These are phyloP conservation scores for Komagataella pseudopastoris DNA, from an alignment of 805 yeast species.

Conservation along the genomic window DNA sequence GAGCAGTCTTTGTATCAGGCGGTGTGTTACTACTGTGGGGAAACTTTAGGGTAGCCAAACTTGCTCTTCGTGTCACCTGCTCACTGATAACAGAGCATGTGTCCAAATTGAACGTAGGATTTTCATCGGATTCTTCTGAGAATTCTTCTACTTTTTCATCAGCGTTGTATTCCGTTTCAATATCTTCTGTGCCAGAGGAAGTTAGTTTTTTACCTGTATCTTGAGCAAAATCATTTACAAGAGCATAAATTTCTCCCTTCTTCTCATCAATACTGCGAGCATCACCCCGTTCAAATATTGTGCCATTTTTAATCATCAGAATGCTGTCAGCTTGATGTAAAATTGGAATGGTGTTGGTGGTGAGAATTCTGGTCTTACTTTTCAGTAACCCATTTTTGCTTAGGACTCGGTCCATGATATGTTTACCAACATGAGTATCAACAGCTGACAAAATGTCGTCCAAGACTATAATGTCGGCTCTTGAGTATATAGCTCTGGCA, in stretches of 20 bases:
- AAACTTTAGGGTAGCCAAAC: slow-evolving; percentile 9
- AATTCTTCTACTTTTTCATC: neutral
- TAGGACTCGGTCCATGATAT: slow-evolving; percentile 50
- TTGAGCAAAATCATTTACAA: slow-evolving; percentile 26
- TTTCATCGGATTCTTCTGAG: neutral
- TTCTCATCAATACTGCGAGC: slow-evolving; percentile 23
- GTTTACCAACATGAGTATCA: slow-evolving; percentile 92
- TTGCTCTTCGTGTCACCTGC: slow-evolving; percentile 9
- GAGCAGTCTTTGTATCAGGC: slow-evolving; percentile 22
- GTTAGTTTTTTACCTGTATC: neutral
- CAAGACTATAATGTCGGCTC: slow-evolving; percentile 82
- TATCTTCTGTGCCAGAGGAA: neutral
- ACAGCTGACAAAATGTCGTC: slow-evolving; percentile 96
- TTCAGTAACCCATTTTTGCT: slow-evolving; percentile 31
- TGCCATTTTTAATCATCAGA: slow-evolving; percentile 39
- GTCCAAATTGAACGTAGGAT: neutral
- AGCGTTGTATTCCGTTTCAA: neutral
- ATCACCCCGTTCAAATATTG: slow-evolving; percentile 42
- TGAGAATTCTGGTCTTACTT: slow-evolving; percentile 38
- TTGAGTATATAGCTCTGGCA: slow-evolving; percentile 90
- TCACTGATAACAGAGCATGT: neutral
- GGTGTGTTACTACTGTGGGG: slow-evolving; percentile 13
- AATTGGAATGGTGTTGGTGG: slow-evolving; percentile 46
- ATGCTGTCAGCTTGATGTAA: slow-evolving; percentile 47
- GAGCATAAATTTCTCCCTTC: slow-evolving; percentile 16